phyloP scores from a whole-genome alignment of 2,329 filamentous ascomycete genomes.

The Botrytis aclada region DNA sequence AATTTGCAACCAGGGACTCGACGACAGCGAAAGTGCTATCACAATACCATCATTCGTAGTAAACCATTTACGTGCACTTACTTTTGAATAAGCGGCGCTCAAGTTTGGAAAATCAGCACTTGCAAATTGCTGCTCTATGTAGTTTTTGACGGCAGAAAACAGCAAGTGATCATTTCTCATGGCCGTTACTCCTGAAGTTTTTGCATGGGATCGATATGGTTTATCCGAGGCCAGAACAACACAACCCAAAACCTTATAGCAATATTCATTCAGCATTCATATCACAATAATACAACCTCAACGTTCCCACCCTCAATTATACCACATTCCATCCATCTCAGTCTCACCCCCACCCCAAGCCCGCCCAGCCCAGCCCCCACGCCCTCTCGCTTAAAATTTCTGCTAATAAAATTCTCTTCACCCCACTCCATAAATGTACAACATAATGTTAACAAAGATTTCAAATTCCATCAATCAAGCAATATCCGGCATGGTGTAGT shows the following conservation, averaged over 20 bases:
- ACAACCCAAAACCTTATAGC: too few relatives aligned
- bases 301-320: neutral
- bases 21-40: neutral
- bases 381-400: neutral
- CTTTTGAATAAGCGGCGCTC: neutral
- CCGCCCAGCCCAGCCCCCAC: neutral
- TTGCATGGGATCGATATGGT: fast-evolving
- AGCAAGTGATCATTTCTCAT: neutral
- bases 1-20: neutral
- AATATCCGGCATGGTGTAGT: constrained; percentile 4
- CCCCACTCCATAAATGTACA: neutral
- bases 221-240: too few relatives aligned
- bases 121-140: neutral
- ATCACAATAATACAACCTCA: neutral
- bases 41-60: neutral
- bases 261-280: neutral
- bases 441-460: neutral
- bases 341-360: neutral
- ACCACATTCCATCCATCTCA: neutral
- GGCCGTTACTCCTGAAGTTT: fast-evolving
- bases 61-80: neutral
- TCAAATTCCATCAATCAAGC: fast-evolving
- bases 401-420: neutral
- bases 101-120: neutral
- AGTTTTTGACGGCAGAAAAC: too few relatives aligned